These are phyloP conservation scores for Lentinus polychrous DNA, from an alignment of 1,284 basidiomycete species.

Conservation along the genomic window DNA sequence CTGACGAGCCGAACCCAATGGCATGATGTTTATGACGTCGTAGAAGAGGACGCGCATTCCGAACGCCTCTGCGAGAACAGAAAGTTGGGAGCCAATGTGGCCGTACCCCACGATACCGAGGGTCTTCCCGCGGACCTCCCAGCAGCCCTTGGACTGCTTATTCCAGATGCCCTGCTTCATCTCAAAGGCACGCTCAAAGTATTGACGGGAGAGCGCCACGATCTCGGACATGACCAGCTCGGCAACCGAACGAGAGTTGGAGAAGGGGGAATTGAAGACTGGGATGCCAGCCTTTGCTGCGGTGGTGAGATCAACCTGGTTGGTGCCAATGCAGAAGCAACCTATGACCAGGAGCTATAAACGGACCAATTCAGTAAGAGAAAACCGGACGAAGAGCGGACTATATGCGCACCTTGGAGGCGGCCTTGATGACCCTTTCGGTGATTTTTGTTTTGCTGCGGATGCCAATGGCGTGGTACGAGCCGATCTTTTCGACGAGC, in stretches of 20 bases:
- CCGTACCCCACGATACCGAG: slow-evolving; percentile 98
- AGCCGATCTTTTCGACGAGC: slow-evolving; percentile 79
- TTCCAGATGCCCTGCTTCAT: slow-evolving; percentile 93
- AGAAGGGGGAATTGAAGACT: slow-evolving; percentile 99
- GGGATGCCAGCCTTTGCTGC: slow-evolving; percentile 90
- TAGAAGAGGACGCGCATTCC: slow-evolving; percentile 96
- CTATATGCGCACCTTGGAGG: slow-evolving; percentile 52
- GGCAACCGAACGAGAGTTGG: slow-evolving; percentile 98
- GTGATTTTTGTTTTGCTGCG: slow-evolving; percentile 98
- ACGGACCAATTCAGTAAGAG: background rate
- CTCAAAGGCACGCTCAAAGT: slow-evolving; percentile 86
- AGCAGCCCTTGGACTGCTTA: slow-evolving; percentile 98
- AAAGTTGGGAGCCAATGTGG: slow-evolving; percentile 97
- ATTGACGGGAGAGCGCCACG: slow-evolving; percentile 90
- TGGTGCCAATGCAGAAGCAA: slow-evolving; percentile 99
- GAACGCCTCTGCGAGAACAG: slow-evolving; percentile 94
- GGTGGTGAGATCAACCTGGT: slow-evolving; percentile 89
- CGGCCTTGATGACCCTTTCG: slow-evolving; percentile 80
- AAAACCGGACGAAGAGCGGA: background rate
- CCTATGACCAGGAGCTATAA: slow-evolving; percentile 89
- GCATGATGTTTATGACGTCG: slow-evolving; percentile 97
- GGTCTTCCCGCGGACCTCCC: slow-evolving; percentile 97
- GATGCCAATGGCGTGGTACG: slow-evolving; percentile 95
- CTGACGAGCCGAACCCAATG: slow-evolving; percentile 90
- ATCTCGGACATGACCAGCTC: slow-evolving; percentile 97